Evolutionary conservation across 768 basidiomycete species (phyloP).

Genomic region (Melanogaster broomeanus): DNA sequence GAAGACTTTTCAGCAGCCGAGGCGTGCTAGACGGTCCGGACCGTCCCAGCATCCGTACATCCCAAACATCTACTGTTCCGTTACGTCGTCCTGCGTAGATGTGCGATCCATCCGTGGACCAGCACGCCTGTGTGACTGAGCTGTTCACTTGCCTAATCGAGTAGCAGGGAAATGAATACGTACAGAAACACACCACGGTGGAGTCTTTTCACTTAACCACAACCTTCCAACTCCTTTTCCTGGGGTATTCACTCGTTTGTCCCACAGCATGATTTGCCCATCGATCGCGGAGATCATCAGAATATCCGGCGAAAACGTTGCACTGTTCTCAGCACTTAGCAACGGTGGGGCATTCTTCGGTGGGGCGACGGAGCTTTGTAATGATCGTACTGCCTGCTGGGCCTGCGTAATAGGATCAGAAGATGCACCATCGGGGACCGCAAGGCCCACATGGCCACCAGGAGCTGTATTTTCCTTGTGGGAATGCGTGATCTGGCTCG

Average conservation of each 20-base stretch:
- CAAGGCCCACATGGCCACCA: conserved; percentile 22
- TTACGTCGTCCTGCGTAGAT: conserved; percentile 91
- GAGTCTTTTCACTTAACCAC: conserved; percentile 89
- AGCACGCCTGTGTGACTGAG: conserved; percentile 80
- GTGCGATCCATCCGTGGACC: conserved; percentile 86
- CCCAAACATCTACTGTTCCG: conserved; percentile 92
- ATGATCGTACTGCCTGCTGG: conserved; percentile 26
- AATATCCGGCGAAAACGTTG: conserved; percentile 75
- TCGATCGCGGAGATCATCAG: conserved; percentile 90
- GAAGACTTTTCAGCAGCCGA: conserved; percentile 75
- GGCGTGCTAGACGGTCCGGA: conserved; percentile 67
- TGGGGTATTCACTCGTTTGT: conserved; percentile 66
- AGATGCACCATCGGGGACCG: conserved; percentile 29
- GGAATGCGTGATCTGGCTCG: conserved; percentile 13
- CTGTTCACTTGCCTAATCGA: not conserved
- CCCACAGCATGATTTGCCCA: conserved; percentile 92
- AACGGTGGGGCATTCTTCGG: conserved; percentile 80
- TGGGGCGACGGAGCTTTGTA: conserved; percentile 44
- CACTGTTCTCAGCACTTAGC: conserved; percentile 59
- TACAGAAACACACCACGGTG: conserved; percentile 96
- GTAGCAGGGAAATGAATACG: conserved; percentile 27
- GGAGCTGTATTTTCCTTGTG: conserved; percentile 14
- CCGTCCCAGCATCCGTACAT: conserved; percentile 78
- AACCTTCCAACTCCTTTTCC: conserved; percentile 79
- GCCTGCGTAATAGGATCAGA: conserved; percentile 20